Evolutionary conservation across 1,139 yeast species (phyloP), one percentile per base, ranked within the genome.

Genomic region (Magnusiomyces suaveolens): DNA sequence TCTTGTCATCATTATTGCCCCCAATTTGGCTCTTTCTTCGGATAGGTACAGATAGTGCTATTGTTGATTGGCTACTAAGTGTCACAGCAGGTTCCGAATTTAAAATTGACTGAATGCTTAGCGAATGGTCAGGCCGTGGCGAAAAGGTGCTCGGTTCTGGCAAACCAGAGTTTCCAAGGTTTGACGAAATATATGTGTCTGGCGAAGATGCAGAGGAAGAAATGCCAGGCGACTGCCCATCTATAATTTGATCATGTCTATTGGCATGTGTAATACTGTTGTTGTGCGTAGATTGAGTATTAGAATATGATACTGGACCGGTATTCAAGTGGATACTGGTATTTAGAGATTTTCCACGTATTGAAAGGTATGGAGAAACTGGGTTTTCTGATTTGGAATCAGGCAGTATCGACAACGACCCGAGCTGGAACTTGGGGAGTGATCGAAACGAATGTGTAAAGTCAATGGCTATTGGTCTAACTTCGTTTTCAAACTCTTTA

Each of bases 371-470:
- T 6, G 33, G 12, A 29, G 33, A 6, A 29, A 29, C 33, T 6
- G 33, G 12, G 33, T 29, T 29, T 29, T 12, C 12, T 29, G 33
- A 29, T 29, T 29, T 29, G 33, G 33, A 6, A 29, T 29, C 6
- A 29, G 12, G 33, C 33, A 12, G 33, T 6, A 12, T 29, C 12
- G 33, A 6, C 33, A 12, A 29, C 12, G 12, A 12, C 33, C 12
- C 33, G 33, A 29, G 33, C 12, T 29, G 33, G 12, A 12, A 12
- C 12, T 29, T 29, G 33, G 33, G 33, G 12, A 29, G 33, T 6
- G 33, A 56, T 41, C 63, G 54, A 57, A 66, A 67, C 2, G 69
- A 61, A 48, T 64, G 65, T 0, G 70, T 67, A 53, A 67, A 67
- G 48, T 67, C 70, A 52, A 67, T 65, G 8, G 70, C 67, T 2